Evolutionary conservation across 2,329 filamentous ascomycete genomes (phyloP).

Genomic region (Alternaria dauci): DNA sequence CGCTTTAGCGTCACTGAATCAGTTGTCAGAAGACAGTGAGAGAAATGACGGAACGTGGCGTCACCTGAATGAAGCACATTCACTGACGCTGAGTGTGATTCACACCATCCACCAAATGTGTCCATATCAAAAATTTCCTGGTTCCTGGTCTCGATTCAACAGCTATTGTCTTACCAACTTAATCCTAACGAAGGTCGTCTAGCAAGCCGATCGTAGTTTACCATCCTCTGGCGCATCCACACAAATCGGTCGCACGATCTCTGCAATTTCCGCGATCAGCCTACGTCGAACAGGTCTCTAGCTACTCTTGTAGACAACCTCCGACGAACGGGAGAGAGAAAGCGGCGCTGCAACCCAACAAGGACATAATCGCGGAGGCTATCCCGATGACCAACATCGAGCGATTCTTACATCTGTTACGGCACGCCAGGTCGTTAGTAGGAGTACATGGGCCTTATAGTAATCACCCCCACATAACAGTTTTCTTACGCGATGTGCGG

Average conservation of each 20-base stretch:
- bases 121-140: not conserved
- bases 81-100: not conserved
- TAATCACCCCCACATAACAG: conserved; percentile 11
- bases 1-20: not conserved
- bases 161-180: not conserved
- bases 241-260: not conserved
- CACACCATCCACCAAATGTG: not conserved
- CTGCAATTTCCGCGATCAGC: fast-evolving
- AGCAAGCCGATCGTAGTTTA: not conserved
- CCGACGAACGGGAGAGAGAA: not conserved
- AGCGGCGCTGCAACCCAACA: not conserved
- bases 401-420: conserved; percentile 22
- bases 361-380: not conserved
- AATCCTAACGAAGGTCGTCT: too few relatives aligned
- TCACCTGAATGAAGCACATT: not conserved
- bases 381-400: not conserved
- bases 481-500: conserved; percentile 12
- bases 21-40: not conserved
- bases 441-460: conserved; percentile 21
- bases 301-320: too few relatives aligned
- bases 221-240: fast-evolving
- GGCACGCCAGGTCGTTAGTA: conserved; percentile 18
- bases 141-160: not conserved
- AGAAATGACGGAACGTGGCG: not conserved
- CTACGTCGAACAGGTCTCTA: not conserved